phyloP scores from a whole-genome alignment of 805 yeast genomes.

The Nakazawaea anatomiae region DNA sequence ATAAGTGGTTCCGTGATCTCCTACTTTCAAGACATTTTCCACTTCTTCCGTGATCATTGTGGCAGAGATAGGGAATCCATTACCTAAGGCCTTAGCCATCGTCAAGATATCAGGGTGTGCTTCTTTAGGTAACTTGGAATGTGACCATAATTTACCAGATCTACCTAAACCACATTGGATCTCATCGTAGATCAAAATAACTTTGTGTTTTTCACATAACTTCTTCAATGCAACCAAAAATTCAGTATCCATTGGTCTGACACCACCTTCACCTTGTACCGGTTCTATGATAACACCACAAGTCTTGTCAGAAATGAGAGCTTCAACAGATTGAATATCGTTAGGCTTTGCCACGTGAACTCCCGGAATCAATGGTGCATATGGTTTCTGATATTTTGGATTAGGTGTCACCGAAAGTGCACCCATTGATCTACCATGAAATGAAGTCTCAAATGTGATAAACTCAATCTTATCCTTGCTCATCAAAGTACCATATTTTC shows the following conservation, averaged over 20 bases:
- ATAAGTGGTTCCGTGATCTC: constrained; percentile 97
- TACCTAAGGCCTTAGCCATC: constrained; percentile 93
- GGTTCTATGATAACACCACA: constrained; percentile 96
- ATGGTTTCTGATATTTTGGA: constrained; percentile 88
- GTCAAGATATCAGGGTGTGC: constrained; percentile 95
- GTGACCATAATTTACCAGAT: constrained; percentile 93
- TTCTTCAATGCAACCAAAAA: constrained; percentile 62
- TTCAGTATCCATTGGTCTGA: constrained; percentile 57
- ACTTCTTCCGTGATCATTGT: constrained; percentile 80
- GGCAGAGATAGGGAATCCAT: constrained; percentile 95
- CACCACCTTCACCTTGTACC: constrained; percentile 97
- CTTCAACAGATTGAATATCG: constrained; percentile 53
- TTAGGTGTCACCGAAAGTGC: constrained; percentile 89
- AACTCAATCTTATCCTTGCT: constrained; percentile 61
- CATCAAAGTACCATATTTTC: constrained; percentile 67
- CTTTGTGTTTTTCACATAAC: constrained; percentile 64
- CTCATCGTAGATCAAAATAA: constrained; percentile 84
- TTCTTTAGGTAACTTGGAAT: constrained; percentile 60
- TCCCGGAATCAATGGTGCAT: constrained; percentile 89
- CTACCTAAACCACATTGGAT: constrained; percentile 97
- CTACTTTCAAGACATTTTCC: constrained; percentile 67
- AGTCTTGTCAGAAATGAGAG: constrained; percentile 53
- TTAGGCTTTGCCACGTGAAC: constrained; percentile 62
- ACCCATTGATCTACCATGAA: constrained; percentile 96
- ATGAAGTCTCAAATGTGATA: constrained; percentile 81